Evolutionary conservation across 345 rosid species (phyloP).

Genomic region (Sisymbrium irio): DNA sequence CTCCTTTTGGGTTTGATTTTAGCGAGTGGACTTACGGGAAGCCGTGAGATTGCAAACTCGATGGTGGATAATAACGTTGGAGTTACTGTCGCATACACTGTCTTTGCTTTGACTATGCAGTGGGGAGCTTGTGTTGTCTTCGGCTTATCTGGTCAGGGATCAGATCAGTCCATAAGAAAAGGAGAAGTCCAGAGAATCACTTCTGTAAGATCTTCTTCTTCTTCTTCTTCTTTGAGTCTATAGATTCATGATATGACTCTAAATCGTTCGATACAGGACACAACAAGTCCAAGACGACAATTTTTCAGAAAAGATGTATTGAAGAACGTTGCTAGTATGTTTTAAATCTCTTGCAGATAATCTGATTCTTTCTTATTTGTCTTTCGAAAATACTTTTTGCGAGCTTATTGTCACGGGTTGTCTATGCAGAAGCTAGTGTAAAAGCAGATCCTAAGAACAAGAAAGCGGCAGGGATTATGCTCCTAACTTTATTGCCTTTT

Average conservation of each 20-base stretch:
- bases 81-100: conserved; percentile 27
- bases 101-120: conserved; percentile 33
- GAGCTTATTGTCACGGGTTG: neutral
- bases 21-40: conserved; percentile 29
- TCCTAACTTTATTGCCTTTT: conserved; percentile 26
- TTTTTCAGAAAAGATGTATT: neutral
- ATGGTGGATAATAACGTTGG: conserved; percentile 30
- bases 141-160: conserved; percentile 23
- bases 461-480: conserved; percentile 35
- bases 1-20: conserved; percentile 8
- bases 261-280: conserved; percentile 7
- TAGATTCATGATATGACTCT: neutral
- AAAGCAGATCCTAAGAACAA: conserved; percentile 32
- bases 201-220: neutral
- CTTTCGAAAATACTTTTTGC: neutral
- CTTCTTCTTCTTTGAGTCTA: conserved; percentile 1
- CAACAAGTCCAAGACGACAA: neutral
- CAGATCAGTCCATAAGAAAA: neutral
- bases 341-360: neutral
- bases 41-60: conserved; percentile 21
- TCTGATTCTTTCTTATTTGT: neutral
- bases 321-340: conserved; percentile 9
- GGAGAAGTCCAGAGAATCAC: neutral
- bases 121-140: conserved; percentile 39
- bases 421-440: conserved; percentile 23